These are phyloP conservation scores for Alternaria triticina DNA, from an alignment of 2,329 filamentous ascomycete species.

Conservation along the genomic window DNA sequence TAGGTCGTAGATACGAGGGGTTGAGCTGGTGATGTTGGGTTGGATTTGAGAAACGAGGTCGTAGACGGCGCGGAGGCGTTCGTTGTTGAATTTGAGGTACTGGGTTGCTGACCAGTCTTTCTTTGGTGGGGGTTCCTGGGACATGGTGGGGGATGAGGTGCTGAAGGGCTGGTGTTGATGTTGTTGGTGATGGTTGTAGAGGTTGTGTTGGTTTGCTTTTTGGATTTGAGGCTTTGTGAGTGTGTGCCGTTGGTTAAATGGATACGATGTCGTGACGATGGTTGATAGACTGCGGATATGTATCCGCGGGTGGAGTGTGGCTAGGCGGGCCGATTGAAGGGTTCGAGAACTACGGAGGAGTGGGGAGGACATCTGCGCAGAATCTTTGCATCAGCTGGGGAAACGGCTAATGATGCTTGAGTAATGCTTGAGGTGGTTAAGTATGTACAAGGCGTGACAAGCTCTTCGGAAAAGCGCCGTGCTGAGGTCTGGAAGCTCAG, in stretches of 20 bases:
- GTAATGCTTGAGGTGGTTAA: background rate
- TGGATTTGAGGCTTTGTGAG: background rate
- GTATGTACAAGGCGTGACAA: background rate
- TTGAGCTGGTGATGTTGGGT: slow-evolving; percentile 32
- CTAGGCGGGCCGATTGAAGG: background rate
- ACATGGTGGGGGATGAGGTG: background rate
- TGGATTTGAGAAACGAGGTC: slow-evolving; percentile 61
- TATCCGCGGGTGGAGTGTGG: background rate
- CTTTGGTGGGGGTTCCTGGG: background rate
- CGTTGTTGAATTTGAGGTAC: slow-evolving; percentile 62
- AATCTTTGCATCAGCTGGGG: background rate
- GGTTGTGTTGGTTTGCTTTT: background rate
- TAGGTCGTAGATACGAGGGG: slow-evolving; percentile 61
- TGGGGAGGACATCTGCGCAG: background rate
- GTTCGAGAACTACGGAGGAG: background rate
- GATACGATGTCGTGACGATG: background rate
- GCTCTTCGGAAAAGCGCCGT: background rate
- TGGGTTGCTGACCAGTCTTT: slow-evolving; percentile 63
- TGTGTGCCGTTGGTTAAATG: background rate
- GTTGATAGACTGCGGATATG: background rate
- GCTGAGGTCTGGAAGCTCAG: background rate
- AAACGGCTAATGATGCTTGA: background rate
- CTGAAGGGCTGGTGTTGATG: background rate
- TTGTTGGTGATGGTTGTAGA: background rate
- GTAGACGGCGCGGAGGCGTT: slow-evolving; percentile 60